Evolutionary conservation across 2,329 filamentous ascomycete genomes (phyloP), one percentile per base, ranked within the genome.

Genomic region (Calonectria hongkongensis): DNA sequence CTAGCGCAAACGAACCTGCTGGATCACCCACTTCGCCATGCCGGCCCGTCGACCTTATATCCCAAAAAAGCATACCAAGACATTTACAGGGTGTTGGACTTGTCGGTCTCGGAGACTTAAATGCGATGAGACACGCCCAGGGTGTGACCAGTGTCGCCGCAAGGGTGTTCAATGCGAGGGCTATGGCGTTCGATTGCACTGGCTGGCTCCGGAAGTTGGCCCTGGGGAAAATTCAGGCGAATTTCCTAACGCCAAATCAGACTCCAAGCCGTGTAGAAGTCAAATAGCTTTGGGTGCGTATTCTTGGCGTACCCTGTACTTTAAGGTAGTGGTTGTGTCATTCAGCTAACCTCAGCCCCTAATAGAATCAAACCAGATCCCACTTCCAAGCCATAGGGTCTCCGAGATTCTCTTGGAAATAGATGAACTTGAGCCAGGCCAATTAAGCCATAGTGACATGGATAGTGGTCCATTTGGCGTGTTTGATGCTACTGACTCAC

Each of bases 21-120:
- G 18, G 2, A 18, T 45, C 33, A n/a, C 43, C n/a, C 5, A 6
- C 18, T 13, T 2, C 21, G 45, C 45, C n/a, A 48, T 48, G 45
- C 45, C 45, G 5, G 18, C 12, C n/a, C n/a, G 45, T 18, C 18
- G 18, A 25, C 45, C n/a, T 8, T 48, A 48, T n/a, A 47, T 47
- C 43, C 43, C 16, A 8, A 18, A n/a, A 21, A 80, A 79, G 33
- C 73, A 76, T 27, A 77, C 69, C 51, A 82, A 82, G 70, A 80
- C 75, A 1, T 81, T 81, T 68, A 79, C 76, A 3, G 83, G 83
- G 9, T 85, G 83, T 67, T 84, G 82, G 82, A 83, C 83, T 4
- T 85, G 83, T 72, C 83, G 83, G 18, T 74, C 79, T 25, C 79
- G 83, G 16, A 82, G 82, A 72, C 80, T 84, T 75, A 85, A 85